Evolutionary conservation across 2,329 filamentous ascomycete genomes (phyloP), one percentile per base, ranked within the genome.

Genomic region (Lachnellula suecica): DNA sequence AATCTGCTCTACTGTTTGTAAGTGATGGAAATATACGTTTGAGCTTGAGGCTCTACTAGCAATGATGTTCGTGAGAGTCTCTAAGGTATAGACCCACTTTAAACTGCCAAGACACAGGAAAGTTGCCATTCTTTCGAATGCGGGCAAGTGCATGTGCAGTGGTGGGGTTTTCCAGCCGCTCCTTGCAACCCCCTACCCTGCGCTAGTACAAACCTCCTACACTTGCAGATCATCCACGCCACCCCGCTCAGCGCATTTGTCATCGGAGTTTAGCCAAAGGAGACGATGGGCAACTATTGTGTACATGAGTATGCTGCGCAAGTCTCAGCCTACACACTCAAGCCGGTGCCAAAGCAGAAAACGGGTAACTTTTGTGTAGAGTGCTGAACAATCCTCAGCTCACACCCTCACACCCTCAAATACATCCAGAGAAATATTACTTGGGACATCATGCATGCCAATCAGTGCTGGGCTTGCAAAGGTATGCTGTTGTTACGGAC

Each of bases 391-490:
- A 52, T 47, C 48, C 37, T 52, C 44, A 48, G 34, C 43, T 48
- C 45, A 37, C 19, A 42, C 38, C 52, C 37, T 45, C 49, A 55
- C n/a, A n/a, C n/a, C n/a, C n/a, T n/a, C n/a, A n/a, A n/a, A 52
- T 37, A 52, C 31, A 47, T 49, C 38, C 13, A 40, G 42, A 37
- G 34, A 40, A 25, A 40, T 38, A 44, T 13, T n/a, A 44, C 35
- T 47, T 53, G 22, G 40, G 42, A 38, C 49, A 56, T 6, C n/a
- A 60, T 60, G 58, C 53, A 59, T 54, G 20, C 37, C 37, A 55
- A 57, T 49, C 24, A 54, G 51, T 60, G 58, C 56, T 60, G 58
- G 58, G 48, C 56, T 59, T 60, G 56, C 51, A 60, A 24, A 60
- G 58, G 58, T 60, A 60, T 25, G 38, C 38, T 31, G 49, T 44